These are phyloP conservation scores for Fusarium xyrophilum DNA, from an alignment of 2,329 filamentous ascomycete genomes.

Conservation along the genomic window DNA sequence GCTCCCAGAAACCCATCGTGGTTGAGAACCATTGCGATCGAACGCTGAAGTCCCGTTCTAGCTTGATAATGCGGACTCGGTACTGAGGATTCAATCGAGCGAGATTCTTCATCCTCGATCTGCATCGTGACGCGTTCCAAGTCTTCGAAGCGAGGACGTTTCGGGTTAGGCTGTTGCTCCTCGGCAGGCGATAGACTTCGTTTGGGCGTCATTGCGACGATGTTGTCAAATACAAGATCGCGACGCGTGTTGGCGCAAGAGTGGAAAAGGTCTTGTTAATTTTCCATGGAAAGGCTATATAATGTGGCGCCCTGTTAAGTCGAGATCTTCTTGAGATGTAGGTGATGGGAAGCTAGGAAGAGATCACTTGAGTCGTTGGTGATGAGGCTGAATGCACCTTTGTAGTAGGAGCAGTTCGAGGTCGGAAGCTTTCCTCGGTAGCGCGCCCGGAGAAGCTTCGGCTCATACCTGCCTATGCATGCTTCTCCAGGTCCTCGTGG, in stretches of 20 bases:
- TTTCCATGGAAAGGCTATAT: neutral
- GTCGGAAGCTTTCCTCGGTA: neutral
- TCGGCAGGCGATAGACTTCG: slow-evolving; percentile 46
- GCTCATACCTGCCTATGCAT: neutral
- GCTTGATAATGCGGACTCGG: slow-evolving; percentile 46
- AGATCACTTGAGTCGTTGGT: neutral
- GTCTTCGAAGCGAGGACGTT: slow-evolving; percentile 41
- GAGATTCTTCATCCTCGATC: slow-evolving; percentile 23
- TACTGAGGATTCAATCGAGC: slow-evolving; percentile 31
- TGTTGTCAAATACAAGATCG: neutral
- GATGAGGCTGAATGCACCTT: neutral
- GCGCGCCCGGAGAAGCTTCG: slow-evolving; percentile 32
- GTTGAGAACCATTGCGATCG: slow-evolving; percentile 61
- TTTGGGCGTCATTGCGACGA: slow-evolving; percentile 47
- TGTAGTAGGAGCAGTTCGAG: neutral
- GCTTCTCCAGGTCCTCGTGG: neutral
- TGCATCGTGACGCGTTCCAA: neutral
- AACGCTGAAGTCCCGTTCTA: slow-evolving; percentile 56
- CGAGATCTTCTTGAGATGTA: neutral
- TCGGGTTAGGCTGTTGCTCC: slow-evolving; percentile 39
- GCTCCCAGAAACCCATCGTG: slow-evolving; percentile 66
- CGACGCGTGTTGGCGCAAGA: neutral
- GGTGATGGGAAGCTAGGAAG: neutral
- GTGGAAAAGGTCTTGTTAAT: neutral
- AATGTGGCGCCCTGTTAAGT: neutral